phyloP scores from a whole-genome alignment of 1,139 yeast species.

The Hyphopichia burtonii region DNA sequence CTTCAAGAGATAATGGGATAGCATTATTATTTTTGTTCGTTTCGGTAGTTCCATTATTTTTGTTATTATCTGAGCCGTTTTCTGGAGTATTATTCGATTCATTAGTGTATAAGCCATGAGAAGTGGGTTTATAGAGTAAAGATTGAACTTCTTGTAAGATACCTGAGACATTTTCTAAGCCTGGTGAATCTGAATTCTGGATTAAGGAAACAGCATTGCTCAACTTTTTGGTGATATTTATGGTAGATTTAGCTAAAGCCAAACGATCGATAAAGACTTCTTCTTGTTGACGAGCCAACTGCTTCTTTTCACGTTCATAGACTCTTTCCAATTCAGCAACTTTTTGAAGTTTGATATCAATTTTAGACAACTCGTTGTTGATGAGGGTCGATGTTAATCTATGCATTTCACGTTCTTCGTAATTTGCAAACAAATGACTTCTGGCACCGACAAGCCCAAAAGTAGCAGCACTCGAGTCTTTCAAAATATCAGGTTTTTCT shows the following conservation, averaged over 20 bases:
- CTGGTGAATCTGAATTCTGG: conserved; percentile 15
- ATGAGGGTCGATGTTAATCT: conserved; percentile 58
- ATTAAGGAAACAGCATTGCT: conserved; percentile 40
- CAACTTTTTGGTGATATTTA: conserved; percentile 50
- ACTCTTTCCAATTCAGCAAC: conserved; percentile 73
- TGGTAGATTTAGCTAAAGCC: conserved; percentile 63
- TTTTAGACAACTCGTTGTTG: conserved; percentile 69
- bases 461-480: conserved; percentile 55
- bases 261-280: conserved; percentile 78
- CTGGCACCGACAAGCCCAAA: conserved; percentile 77
- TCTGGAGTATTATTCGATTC: conserved; percentile 13
- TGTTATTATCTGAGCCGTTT: conserved; percentile 6
- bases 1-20: conserved; percentile 75
- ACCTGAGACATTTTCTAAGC: conserved; percentile 18
- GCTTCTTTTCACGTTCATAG: conserved; percentile 74
- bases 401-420: conserved; percentile 79
- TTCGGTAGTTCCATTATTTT: conserved; percentile 7
- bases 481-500: conserved; percentile 12
- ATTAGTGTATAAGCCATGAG: conserved; percentile 24
- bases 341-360: conserved; percentile 73
- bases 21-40: conserved; percentile 23
- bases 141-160: conserved; percentile 49
- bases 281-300: conserved; percentile 74
- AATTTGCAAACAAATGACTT: conserved; percentile 76
- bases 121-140: conserved; percentile 50